Evolutionary conservation across 2,329 filamentous ascomycete species (phyloP).

Genomic region (Aspergillus ruber): DNA sequence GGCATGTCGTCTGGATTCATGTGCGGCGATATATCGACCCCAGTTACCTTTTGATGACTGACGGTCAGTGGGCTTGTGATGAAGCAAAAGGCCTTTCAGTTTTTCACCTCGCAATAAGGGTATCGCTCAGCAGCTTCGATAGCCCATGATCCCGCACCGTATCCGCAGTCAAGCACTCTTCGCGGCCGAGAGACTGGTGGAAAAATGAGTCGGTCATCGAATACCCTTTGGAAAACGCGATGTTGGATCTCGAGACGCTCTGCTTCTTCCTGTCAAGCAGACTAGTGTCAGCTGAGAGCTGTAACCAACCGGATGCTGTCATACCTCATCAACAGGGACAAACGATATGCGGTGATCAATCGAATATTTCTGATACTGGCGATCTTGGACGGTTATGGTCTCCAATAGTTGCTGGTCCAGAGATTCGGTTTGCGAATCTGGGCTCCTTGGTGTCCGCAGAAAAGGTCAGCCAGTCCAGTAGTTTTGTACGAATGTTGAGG

Average conservation of each 20-base stretch:
- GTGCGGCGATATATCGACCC: slow-evolving; percentile 65
- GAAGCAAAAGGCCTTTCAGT: slow-evolving; percentile 1
- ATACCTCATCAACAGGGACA: slow-evolving; percentile 65
- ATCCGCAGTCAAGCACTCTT: slow-evolving; percentile 65
- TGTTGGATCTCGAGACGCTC: slow-evolving; percentile 61
- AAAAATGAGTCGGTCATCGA: slow-evolving; percentile 63
- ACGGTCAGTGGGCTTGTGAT: slow-evolving; percentile 11
- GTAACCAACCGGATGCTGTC: slow-evolving; percentile 10
- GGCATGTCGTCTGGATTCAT: slow-evolving; percentile 60
- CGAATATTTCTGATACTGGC: slow-evolving; percentile 62
- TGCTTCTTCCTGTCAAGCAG: slow-evolving; percentile 55
- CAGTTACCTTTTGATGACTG: slow-evolving; percentile 52
- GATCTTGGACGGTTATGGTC: slow-evolving; percentile 54
- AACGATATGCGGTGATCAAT: slow-evolving; percentile 61
- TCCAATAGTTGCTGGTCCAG: slow-evolving; percentile 56
- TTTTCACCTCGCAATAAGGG: slow-evolving; percentile 57
- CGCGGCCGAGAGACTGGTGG: slow-evolving; percentile 55
- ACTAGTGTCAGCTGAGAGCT: not conserved
- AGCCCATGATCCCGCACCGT: slow-evolving; percentile 66
- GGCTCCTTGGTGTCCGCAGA: slow-evolving; percentile 27
- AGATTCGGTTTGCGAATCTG: slow-evolving; percentile 41
- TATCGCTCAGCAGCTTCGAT: slow-evolving; percentile 59
- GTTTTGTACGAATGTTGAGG: slow-evolving; percentile 3
- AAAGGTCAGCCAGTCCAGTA: slow-evolving; percentile 19
- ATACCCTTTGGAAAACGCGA: slow-evolving; percentile 55